Percentiles rank a stretch among this genome's conserved stretches.
These are phyloP conservation scores for Medakamo hakoo DNA, from an alignment of 139 green algal genomes.

Conservation along the genomic window DNA sequence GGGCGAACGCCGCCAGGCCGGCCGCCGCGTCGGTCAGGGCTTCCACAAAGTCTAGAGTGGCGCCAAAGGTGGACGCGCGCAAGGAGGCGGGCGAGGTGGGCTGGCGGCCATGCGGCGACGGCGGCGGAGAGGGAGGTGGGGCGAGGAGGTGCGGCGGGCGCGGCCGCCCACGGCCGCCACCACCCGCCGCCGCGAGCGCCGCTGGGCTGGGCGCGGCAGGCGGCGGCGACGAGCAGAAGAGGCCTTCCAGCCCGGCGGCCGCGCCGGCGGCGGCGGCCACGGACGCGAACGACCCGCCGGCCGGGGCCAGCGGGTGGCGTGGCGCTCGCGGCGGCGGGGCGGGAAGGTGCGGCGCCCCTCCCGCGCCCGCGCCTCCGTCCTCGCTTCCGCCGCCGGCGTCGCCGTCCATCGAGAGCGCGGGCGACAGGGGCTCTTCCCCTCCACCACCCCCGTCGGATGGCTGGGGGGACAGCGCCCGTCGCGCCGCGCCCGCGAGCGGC, in stretches of 20 bases:
- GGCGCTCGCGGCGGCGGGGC: too few species aligned
- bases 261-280: too few species aligned
- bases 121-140: neutral
- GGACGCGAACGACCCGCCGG: too few species aligned
- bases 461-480: neutral
- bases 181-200: too few species aligned
- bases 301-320: too few species aligned
- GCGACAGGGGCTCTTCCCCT: too few species aligned
- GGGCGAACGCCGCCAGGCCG: conserved; percentile 44
- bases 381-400: neutral
- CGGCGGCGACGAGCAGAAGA: neutral
- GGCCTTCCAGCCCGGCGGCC: neutral
- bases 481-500: too few species aligned
- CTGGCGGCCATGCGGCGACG: too few species aligned
- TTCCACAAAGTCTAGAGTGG: conserved; percentile 91
- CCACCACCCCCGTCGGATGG: neutral
- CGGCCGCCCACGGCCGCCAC: too few species aligned
- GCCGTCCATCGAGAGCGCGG: neutral
- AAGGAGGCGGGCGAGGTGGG: too few species aligned
- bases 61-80: conserved; percentile 72
- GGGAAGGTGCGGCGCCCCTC: neutral
- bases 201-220: too few species aligned
- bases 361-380: neutral
- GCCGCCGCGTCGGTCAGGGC: conserved; percentile 73
- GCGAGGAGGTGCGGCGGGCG: too few species aligned